Evolutionary conservation across 768 basidiomycete genomes (phyloP).

Genomic region (Polyporus arcularius): DNA sequence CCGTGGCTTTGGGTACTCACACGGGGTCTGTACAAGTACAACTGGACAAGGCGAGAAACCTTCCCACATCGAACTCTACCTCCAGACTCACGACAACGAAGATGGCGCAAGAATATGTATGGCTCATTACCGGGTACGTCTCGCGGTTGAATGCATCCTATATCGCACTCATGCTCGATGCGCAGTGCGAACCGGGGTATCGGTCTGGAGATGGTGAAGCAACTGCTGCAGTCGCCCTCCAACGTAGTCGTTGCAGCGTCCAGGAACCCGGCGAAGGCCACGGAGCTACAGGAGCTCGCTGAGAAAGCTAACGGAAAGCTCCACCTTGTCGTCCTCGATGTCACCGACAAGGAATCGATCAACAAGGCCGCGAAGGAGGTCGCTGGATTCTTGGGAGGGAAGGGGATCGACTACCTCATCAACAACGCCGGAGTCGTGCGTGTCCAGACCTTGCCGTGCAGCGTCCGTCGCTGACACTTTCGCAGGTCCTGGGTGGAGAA

Average conservation of each 20-base stretch:
- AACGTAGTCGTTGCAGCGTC: slow-evolving; percentile 33
- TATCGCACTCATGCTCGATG: neutral
- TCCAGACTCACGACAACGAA: too few species aligned
- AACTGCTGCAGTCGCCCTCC: slow-evolving; percentile 20
- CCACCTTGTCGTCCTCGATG: slow-evolving; percentile 35
- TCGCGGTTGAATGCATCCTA: too few species aligned
- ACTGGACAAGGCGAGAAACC: too few species aligned
- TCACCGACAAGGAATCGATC: slow-evolving; percentile 28
- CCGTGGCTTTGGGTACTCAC: too few species aligned
- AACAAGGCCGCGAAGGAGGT: slow-evolving; percentile 20
- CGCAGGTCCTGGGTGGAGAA: slow-evolving; percentile 12
- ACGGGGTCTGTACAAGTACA: too few species aligned
- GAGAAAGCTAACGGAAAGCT: slow-evolving; percentile 27
- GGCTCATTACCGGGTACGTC: too few species aligned
- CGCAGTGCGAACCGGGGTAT: slow-evolving; percentile 31
- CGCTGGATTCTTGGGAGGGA: slow-evolving; percentile 27
- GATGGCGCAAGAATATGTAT: too few species aligned
- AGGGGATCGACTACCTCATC: slow-evolving; percentile 39
- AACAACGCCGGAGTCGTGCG: slow-evolving; percentile 40
- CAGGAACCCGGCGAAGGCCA: slow-evolving; percentile 26
- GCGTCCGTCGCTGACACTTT: neutral
- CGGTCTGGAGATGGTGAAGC: slow-evolving; percentile 29
- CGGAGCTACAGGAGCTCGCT: slow-evolving; percentile 20
- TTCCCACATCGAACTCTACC: too few species aligned
- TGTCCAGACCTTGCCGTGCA: neutral